phyloP scores from a whole-genome alignment of 2,329 filamentous ascomycete genomes.

The Pseudohalonectria lignicola region DNA sequence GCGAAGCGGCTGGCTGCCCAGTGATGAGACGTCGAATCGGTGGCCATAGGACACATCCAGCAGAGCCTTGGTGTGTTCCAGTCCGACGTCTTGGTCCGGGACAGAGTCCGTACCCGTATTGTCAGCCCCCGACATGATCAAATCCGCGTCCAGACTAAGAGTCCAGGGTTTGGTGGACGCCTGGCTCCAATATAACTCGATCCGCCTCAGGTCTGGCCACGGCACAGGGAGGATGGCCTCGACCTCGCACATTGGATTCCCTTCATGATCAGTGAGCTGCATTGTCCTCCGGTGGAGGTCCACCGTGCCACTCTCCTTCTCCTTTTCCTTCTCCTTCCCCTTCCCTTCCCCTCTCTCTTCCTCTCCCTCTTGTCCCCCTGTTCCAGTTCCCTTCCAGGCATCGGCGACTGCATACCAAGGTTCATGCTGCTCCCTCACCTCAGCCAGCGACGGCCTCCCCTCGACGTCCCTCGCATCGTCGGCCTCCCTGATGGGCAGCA shows the following conservation, averaged over 20 bases:
- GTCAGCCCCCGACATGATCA: constrained; percentile 8
- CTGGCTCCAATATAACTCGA: constrained; percentile 29
- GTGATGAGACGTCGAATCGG: constrained; percentile 27
- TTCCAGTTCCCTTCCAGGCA: constrained; percentile 34
- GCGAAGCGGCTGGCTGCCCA: constrained; percentile 31
- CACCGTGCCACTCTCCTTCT: too few species aligned
- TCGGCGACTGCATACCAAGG: constrained; percentile 35
- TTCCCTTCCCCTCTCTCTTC: too few species aligned
- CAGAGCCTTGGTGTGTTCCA: constrained; percentile 34
- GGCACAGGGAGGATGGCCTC: constrained; percentile 30
- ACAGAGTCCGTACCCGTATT: neutral
- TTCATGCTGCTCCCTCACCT: constrained; percentile 25
- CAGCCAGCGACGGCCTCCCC: constrained; percentile 20
- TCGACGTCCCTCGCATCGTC: constrained; percentile 25
- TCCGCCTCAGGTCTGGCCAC: constrained; percentile 23
- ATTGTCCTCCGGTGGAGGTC: constrained; percentile 19
- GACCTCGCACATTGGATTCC: constrained; percentile 22
- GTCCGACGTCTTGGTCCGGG: neutral
- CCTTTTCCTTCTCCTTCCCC: too few species aligned
- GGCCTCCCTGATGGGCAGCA: constrained; percentile 50
- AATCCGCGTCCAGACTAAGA: constrained; percentile 17
- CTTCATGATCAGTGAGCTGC: constrained; percentile 21
- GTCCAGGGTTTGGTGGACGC: constrained; percentile 20
- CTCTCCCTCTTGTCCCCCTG: too few species aligned
- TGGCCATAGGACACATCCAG: constrained; percentile 36